Base-by-base conservation (phyloP, 108 stramenopile genomes). In the Stephanodiscus triporus region DNA sequence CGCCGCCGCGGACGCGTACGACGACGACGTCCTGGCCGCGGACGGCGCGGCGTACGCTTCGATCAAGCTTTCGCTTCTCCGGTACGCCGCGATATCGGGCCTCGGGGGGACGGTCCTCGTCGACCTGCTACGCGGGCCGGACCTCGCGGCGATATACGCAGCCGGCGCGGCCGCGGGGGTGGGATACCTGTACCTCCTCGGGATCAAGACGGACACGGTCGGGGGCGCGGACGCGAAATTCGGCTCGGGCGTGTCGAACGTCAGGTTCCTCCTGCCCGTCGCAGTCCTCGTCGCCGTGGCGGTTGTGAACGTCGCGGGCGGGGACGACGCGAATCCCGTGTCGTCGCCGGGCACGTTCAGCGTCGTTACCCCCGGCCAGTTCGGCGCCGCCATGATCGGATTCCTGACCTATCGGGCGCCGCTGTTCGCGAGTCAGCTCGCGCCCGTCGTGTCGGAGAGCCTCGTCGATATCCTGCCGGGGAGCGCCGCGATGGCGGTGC, bases 341-440 rank as follows among this genome's bases (percentile, higher is more conserved):
- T 27, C 37, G 9, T 26, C 38, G 14, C 63, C 66, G 47, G 72
- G 65, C 60, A 53, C 80, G 29, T 90, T 94, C 54, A 73, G 80
- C 64, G 71, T 72, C 23, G 84, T 95, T 5, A 86, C 90, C 10
- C 51, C 76, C 14, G 82, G 90, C 69, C 90, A 95, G 76, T 95
- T 92, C 76, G 89, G 66, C 7, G 86, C 89, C 0, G 88, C 90
- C 37, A 78, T 90, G 63, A 66, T 88, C 65, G 95, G 95, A 55
- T 93, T 93, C 65, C 80, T 95, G 64, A 90, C 91, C 16, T 95
- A 95, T 73, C 85, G 95, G 6, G 24, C 92, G 13, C 95, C 95
- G 23, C 75, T 95, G 27, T 88, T 93, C 68, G 77, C 83, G 5
- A 77, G 78, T 38, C 91, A 95, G 79, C 50, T 91, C 24, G 54